Conservation (phyloP, 768 basidiomycete genomes). For the Myochromella boudieri region DNA sequence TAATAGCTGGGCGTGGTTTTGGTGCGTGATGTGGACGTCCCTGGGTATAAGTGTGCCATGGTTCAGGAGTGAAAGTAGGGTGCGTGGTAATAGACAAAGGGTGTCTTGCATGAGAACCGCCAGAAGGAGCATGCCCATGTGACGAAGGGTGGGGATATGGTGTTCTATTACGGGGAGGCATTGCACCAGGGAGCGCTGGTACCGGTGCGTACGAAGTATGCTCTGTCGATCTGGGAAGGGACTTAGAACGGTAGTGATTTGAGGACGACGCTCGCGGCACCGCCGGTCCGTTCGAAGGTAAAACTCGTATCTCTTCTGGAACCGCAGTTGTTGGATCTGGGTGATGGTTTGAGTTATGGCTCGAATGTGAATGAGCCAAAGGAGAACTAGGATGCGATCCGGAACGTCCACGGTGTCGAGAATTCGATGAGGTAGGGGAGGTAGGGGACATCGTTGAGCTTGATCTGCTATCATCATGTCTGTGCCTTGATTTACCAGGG, state of each 20-base stretch:
- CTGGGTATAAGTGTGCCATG: constrained; percentile 33
- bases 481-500: constrained; percentile 21
- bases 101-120: no score
- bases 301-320: constrained; percentile 64
- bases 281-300: constrained; percentile 47
- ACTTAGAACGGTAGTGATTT: constrained; percentile 42
- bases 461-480: constrained; percentile 24
- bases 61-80: constrained; percentile 20
- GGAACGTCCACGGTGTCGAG: constrained; percentile 35
- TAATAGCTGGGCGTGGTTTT: constrained; percentile 53
- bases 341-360: constrained; percentile 20
- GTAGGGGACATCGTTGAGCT: constrained; percentile 26
- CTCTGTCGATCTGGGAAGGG: constrained; percentile 41
- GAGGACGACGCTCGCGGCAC: constrained; percentile 33
- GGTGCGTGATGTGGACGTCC: constrained; percentile 23
- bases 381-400: constrained; percentile 33
- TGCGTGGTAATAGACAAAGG: constrained; percentile 3
- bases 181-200: constrained; percentile 20
- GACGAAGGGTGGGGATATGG: constrained; percentile 14
- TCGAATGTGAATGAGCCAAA: no score
- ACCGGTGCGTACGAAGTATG: constrained; percentile 23
- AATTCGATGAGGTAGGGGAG: constrained; percentile 18
- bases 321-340: constrained; percentile 25
- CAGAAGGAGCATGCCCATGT: no score
- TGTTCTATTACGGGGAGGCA: constrained; percentile 19